These are phyloP conservation scores for Mortierella sp. DNA, from an alignment of 371 early-diverging fungal genomes.

Conservation along the genomic window DNA sequence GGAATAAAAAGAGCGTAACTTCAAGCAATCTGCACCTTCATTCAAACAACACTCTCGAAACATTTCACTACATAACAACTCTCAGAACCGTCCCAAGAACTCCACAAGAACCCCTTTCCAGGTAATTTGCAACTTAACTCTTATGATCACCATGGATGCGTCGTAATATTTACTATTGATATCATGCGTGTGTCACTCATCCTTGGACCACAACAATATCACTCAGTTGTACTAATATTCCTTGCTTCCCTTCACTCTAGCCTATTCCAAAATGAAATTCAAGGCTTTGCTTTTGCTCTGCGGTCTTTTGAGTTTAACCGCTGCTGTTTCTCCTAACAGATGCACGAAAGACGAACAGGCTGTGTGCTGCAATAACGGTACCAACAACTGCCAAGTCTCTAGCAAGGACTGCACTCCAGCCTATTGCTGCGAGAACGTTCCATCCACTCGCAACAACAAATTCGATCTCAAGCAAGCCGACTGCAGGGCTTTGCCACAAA, in stretches of 20 bases:
- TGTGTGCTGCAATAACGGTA: no score
- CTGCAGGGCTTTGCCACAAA: no score
- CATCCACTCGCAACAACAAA: no score
- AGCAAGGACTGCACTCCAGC: no score
- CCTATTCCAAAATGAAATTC: background rate
- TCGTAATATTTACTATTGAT: background rate
- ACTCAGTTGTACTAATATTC: background rate
- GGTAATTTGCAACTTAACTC: background rate
- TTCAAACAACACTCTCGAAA: background rate
- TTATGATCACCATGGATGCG: background rate
- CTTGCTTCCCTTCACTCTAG: background rate
- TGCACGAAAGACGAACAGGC: no score
- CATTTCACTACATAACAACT: background rate
- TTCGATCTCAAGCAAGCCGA: no score
- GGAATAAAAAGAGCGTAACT: background rate
- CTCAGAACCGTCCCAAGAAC: background rate
- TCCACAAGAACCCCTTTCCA: background rate
- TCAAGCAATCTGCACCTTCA: background rate
- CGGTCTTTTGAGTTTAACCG: no score
- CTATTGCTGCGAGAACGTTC: no score
- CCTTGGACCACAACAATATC: background rate
- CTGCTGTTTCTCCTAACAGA: no score
- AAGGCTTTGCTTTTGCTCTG: background rate
- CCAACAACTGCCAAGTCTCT: no score
- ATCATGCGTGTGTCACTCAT: background rate